phyloP scores from a whole-genome alignment of 805 yeast species.

The Wickerhamiella brachini region DNA sequence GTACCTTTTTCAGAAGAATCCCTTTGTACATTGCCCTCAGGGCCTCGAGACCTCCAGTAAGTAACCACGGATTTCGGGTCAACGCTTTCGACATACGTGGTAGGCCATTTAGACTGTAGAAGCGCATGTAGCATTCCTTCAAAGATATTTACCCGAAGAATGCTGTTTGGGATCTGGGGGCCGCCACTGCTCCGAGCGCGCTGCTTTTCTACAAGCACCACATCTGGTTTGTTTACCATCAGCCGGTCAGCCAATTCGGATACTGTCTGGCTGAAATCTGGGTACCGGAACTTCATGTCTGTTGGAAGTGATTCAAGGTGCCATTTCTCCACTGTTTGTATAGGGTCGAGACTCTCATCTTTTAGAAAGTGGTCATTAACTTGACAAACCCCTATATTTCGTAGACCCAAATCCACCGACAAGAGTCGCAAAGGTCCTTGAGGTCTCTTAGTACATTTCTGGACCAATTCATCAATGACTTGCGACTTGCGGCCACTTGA shows the following conservation, averaged over 20 bases:
- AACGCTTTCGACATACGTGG: conserved; percentile 12
- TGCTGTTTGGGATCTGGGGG: conserved; percentile 34
- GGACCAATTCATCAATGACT: conserved; percentile 6
- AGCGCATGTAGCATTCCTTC: conserved; percentile 36
- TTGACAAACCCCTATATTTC: conserved; percentile 22
- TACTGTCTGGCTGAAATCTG: conserved; percentile 19
- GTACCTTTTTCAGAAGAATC: not conserved
- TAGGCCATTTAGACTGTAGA: conserved; percentile 9
- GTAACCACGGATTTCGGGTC: conserved; percentile 17
- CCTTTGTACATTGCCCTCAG: too few relatives aligned
- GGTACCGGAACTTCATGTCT: conserved; percentile 15
- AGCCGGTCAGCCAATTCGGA: conserved; percentile 9
- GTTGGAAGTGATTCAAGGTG: conserved; percentile 5
- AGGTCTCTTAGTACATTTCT: not conserved
- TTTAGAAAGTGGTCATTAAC: conserved; percentile 3
- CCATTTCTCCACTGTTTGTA: conserved; percentile 7
- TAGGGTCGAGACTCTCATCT: too few relatives aligned
- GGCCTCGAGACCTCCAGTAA: conserved; percentile 14
- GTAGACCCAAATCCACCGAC: conserved; percentile 25
- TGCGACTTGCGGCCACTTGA: conserved; percentile 13
- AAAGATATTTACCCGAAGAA: conserved; percentile 38
- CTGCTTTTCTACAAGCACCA: conserved; percentile 43
- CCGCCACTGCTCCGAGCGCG: conserved; percentile 38
- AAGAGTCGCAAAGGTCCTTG: conserved; percentile 10
- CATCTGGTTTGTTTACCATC: conserved; percentile 23